Evolutionary conservation across 768 basidiomycete species (phyloP).

Genomic region (Lentinula detonsa): DNA sequence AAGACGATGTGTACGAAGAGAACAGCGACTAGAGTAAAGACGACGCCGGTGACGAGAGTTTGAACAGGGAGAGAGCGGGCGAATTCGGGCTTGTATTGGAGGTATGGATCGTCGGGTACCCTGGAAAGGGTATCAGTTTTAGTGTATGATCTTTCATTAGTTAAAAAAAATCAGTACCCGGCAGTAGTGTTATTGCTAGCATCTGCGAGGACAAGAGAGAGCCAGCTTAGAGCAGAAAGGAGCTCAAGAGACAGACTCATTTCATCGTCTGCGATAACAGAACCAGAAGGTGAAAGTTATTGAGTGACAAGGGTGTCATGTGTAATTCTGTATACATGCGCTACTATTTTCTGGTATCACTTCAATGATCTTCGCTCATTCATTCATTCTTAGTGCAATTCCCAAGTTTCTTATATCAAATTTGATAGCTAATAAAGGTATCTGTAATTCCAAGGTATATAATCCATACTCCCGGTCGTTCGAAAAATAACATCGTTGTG

Average conservation of each 20-base stretch:
- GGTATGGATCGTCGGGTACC: conserved; percentile 59
- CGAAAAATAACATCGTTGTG: not conserved
- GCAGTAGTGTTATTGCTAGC: not conserved
- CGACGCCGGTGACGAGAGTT: conserved; percentile 78
- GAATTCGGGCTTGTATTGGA: conserved; percentile 72
- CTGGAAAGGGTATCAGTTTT: not conserved
- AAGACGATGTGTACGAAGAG: conserved; percentile 91
- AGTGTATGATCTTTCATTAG: not conserved
- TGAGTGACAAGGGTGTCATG: not conserved
- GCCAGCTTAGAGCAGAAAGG: not conserved
- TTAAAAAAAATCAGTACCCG: not conserved
- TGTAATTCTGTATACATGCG: not conserved
- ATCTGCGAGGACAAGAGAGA: not conserved
- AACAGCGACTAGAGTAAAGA: conserved; percentile 77
- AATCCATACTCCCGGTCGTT: not conserved
- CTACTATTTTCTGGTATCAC: too few relatives aligned
- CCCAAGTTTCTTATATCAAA: not conserved
- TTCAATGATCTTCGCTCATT: not conserved
- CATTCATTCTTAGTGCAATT: not conserved
- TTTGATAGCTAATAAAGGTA: not conserved
- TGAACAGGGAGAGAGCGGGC: conserved; percentile 89
- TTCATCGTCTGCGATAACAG: not conserved
- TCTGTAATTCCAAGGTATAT: not conserved
- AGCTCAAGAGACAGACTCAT: not conserved
- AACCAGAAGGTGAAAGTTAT: not conserved